Base-by-base conservation (phyloP, 2,329 filamentous ascomycete species). In the Conoideocrella luteorostrata region DNA sequence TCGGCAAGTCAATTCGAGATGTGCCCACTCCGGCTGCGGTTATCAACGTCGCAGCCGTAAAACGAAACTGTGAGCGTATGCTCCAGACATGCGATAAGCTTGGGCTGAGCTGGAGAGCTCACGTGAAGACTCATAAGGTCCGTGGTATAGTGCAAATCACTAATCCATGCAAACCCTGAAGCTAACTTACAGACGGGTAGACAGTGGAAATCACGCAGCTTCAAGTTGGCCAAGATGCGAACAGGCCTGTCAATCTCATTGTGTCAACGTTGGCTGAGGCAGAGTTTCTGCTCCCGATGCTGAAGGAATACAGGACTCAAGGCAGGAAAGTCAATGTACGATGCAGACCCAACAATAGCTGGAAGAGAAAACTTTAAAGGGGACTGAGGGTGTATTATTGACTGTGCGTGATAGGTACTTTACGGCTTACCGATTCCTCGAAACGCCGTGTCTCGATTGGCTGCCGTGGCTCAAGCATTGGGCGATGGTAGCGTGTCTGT, bases 101-200 rank as follows among this genome's bases (percentile, higher is more conserved):
- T 12, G 69, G 72, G 0, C 69, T 90, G 20, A 74, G 72, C 6
- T 91, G 88, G 68, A 71, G 87, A 46, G 82, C 84, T 1, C 87
- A 93, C 60, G 79, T 91, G 47, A 93, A 93, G 65, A 89, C 85
- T 18, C 87, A 93, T 62, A 93, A 93, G 69, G 84, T 83, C 63
- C 44, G 56, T 21, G 4, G 7, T 4, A 13, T 39, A 15, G 17
- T 36, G 34, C 20, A 21, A 15, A 4, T 6, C 9, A 4, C 4
- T 9, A 20, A n/a, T 4, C 5, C 12, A 18, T n/a, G 23, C 28
- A 6, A 20, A 36, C 1, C 12, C 21, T 5, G 30, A 37, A 26
- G 41, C 28, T 40, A n/a, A 33, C 44, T 51, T 22, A 59, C 52
- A 17, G 29, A n/a, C 10, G 2, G 6, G 20, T 33, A 85, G 81